Percentiles rank a stretch among this genome's conserved stretches.
These are phyloP conservation scores for Ustilago crameri DNA, from an alignment of 1,284 basidiomycete genomes.

Conservation along the genomic window DNA sequence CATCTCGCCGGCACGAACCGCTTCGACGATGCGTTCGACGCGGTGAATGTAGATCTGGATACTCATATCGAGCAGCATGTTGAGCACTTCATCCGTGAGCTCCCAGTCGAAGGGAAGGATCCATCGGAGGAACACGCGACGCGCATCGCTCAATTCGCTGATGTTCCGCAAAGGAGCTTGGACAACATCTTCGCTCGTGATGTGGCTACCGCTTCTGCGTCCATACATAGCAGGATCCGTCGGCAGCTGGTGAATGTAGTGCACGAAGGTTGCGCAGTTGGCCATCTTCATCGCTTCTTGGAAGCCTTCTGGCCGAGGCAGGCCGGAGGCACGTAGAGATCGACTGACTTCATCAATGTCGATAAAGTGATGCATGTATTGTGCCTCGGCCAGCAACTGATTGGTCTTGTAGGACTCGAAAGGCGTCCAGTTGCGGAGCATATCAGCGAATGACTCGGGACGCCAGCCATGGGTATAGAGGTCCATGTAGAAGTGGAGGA, in stretches of 20 bases:
- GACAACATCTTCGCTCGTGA: constrained; percentile 30
- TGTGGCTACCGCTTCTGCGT: constrained; percentile 17
- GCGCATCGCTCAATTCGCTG: constrained; percentile 53
- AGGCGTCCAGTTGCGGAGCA: constrained; percentile 49
- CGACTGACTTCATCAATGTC: constrained; percentile 43
- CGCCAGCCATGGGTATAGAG: constrained; percentile 39
- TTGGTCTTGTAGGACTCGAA: constrained; percentile 57
- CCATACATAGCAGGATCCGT: constrained; percentile 23
- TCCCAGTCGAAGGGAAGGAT: constrained; percentile 46
- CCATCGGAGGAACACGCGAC: constrained; percentile 49
- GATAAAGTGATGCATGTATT: constrained; percentile 57
- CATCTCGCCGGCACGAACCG: constrained; percentile 23
- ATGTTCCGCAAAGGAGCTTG: constrained; percentile 38
- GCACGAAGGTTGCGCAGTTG: constrained; percentile 59
- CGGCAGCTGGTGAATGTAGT: constrained; percentile 54
- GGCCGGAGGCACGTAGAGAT: constrained; percentile 20
- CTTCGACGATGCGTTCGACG: constrained; percentile 31
- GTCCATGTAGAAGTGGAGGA: constrained; percentile 49
- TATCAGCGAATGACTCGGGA: constrained; percentile 41
- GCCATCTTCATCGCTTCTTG: constrained; percentile 53
- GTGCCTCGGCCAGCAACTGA: constrained; percentile 48
- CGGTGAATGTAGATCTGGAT: constrained; percentile 56
- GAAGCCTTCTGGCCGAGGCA: constrained; percentile 31
- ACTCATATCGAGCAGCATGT: constrained; percentile 55
- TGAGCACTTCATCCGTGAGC: constrained; percentile 47